Evolutionary conservation across 306 rosid species (phyloP).

Genomic region (Gillenia trifoliata): DNA sequence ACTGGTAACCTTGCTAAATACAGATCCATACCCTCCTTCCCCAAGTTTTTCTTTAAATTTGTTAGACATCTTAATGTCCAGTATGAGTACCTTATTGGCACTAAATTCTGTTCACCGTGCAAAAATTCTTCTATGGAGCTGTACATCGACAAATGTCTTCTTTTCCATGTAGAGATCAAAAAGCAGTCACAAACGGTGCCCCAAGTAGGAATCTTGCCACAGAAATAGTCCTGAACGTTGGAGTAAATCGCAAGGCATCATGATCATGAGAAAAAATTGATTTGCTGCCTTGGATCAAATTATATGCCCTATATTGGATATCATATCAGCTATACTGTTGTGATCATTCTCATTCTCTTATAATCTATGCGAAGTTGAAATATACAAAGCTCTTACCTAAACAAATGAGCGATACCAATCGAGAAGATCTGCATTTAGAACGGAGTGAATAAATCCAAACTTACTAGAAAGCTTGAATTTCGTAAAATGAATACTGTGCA

Average conservation of each 20-base stretch:
- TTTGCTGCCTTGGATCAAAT: too few species aligned
- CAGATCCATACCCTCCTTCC: background rate
- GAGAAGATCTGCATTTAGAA: too few species aligned
- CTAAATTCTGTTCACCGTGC: background rate
- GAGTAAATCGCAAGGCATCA: too few species aligned
- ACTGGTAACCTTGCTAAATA: background rate
- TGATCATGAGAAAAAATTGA: background rate
- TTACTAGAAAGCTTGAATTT: too few species aligned
- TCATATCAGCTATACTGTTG: too few species aligned
- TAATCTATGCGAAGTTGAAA: too few species aligned
- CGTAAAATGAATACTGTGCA: too few species aligned
- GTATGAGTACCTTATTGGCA: background rate
- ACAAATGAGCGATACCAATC: accelerated
- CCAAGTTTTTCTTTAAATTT: background rate
- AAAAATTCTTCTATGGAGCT: background rate
- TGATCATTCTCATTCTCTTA: too few species aligned
- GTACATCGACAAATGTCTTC: background rate
- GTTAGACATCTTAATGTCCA: background rate
- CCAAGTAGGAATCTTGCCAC: background rate
- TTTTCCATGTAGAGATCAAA: background rate
- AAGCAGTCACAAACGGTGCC: background rate
- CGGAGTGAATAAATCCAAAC: too few species aligned
- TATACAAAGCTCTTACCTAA: too few species aligned
- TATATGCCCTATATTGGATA: too few species aligned
- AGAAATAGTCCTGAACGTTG: background rate